A percentile compares a stretch with the other conserved stretches of the same genome.
Conservation (phyloP, 2,329 filamentous ascomycete genomes). For the Domatiomyces globalis region DNA sequence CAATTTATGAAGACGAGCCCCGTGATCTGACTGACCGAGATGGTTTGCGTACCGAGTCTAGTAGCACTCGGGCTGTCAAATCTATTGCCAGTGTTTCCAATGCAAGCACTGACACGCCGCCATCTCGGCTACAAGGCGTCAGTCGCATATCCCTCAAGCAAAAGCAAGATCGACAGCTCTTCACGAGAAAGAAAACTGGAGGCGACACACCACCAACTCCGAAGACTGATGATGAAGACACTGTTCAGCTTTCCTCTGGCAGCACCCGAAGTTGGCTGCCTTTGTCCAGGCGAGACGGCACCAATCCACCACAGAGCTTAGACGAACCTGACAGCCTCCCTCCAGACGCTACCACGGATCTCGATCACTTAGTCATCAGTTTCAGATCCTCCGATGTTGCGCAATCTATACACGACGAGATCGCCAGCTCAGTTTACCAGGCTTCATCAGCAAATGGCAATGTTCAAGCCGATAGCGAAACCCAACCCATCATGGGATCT, state of each 20-base stretch:
- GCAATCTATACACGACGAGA: slow-evolving; percentile 59
- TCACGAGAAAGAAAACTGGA: slow-evolving; percentile 58
- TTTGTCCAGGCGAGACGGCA: slow-evolving; percentile 40
- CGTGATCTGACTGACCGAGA: slow-evolving; percentile 48
- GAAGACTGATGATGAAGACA: slow-evolving; percentile 48
- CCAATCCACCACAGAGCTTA: slow-evolving; percentile 44
- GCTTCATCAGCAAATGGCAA: slow-evolving; percentile 57
- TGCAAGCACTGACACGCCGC: slow-evolving; percentile 53
- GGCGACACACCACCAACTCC: slow-evolving; percentile 44
- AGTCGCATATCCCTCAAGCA: slow-evolving; percentile 68
- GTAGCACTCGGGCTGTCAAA: slow-evolving; percentile 77
- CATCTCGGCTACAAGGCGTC: slow-evolving; percentile 51
- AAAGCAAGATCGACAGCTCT: slow-evolving; percentile 81
- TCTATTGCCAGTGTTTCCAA: slow-evolving; percentile 76
- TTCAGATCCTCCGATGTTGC: slow-evolving; percentile 71
- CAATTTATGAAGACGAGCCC: slow-evolving; percentile 42
- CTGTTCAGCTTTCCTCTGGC: slow-evolving; percentile 21
- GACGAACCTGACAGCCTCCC: slow-evolving; percentile 56
- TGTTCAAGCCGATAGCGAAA: slow-evolving; percentile 38
- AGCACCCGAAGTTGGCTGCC: slow-evolving; percentile 46
- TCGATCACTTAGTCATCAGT: slow-evolving; percentile 64
- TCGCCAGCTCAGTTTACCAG: slow-evolving; percentile 50
- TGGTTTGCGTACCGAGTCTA: slow-evolving; percentile 58
- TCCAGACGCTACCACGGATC: slow-evolving; percentile 53
- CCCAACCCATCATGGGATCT: slow-evolving; percentile 31